phyloP scores from a whole-genome alignment of 768 basidiomycete species.

The Agaricus bisporus region DNA sequence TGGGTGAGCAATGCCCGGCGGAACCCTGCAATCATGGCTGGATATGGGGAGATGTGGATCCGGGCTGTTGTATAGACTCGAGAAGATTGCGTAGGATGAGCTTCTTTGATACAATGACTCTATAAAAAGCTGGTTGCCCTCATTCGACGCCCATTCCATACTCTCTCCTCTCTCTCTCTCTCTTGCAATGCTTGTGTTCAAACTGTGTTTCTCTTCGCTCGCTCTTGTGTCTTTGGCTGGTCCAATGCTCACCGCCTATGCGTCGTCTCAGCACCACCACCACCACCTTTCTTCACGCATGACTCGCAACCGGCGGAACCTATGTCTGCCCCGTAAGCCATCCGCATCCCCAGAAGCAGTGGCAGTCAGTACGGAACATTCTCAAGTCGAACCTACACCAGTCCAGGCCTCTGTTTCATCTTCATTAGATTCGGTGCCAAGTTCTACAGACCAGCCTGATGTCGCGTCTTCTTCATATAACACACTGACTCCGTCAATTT shows the following conservation, averaged over 20 bases:
- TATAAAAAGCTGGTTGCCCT: conserved; percentile 5
- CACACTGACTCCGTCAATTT: neutral
- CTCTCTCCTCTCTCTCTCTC: conserved; percentile 7
- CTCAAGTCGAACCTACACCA: neutral
- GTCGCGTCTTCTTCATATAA: neutral
- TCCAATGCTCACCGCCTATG: conserved; percentile 13
- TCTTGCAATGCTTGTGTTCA: conserved; percentile 12
- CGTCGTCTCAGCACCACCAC: conserved; percentile 9
- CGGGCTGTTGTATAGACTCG: neutral
- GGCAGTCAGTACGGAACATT: neutral
- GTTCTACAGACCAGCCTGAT: neutral
- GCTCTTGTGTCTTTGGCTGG: conserved; percentile 14
- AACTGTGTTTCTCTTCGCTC: conserved; percentile 11
- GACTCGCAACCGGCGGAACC: conserved; percentile 7
- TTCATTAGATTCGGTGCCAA: neutral
- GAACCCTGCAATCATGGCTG: neutral
- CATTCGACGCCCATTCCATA: conserved; percentile 1
- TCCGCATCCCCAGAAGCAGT: conserved; percentile 1
- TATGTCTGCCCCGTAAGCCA: conserved; percentile 15
- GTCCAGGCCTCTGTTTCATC: neutral
- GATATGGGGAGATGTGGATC: conserved; percentile 8
- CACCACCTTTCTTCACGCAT: neutral
- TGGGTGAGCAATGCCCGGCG: neutral
- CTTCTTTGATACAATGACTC: conserved; percentile 1
- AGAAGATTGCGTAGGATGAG: conserved; percentile 3